phyloP scores from a whole-genome alignment of 352 stramenopile genomes.

The Pythium myriotylum region DNA sequence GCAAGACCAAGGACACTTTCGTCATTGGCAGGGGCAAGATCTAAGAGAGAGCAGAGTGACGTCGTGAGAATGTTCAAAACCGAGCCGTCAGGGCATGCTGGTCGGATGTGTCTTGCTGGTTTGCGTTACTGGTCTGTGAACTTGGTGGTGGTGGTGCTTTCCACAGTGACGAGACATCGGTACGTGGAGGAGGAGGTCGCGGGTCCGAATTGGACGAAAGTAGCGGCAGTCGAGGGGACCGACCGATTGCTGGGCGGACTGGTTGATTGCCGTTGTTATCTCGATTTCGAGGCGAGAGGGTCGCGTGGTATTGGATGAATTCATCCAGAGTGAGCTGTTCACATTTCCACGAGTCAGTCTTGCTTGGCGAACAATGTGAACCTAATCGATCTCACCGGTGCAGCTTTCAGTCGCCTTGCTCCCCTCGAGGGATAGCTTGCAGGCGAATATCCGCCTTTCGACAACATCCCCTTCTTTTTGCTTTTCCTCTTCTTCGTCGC shows the following conservation, averaged over 20 bases:
- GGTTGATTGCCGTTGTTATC: too few species aligned
- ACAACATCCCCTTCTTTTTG: constrained; percentile 49
- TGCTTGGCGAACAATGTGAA: neutral
- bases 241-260: neutral
- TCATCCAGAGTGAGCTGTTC: constrained; percentile 50
- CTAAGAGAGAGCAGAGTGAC: constrained; percentile 9
- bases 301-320: constrained; percentile 37
- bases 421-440: constrained; percentile 32
- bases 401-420: constrained; percentile 30
- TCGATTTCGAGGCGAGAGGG: constrained; percentile 16
- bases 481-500: constrained; percentile 12
- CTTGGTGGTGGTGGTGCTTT: constrained; percentile 9
- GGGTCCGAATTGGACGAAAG: neutral
- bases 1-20: constrained; percentile 65
- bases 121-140: too few species aligned
- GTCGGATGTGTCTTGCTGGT: neutral
- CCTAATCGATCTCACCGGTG: constrained; percentile 30
- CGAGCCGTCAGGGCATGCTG: constrained; percentile 11
- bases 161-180: constrained; percentile 13
- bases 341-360: neutral
- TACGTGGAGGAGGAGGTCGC: neutral
- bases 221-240: neutral
- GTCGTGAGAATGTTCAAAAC: constrained; percentile 9
- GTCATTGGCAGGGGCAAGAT: constrained; percentile 51
- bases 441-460: constrained; percentile 39